Conservation (phyloP, 108 stramenopile genomes). For the Fistulifera solaris region DNA sequence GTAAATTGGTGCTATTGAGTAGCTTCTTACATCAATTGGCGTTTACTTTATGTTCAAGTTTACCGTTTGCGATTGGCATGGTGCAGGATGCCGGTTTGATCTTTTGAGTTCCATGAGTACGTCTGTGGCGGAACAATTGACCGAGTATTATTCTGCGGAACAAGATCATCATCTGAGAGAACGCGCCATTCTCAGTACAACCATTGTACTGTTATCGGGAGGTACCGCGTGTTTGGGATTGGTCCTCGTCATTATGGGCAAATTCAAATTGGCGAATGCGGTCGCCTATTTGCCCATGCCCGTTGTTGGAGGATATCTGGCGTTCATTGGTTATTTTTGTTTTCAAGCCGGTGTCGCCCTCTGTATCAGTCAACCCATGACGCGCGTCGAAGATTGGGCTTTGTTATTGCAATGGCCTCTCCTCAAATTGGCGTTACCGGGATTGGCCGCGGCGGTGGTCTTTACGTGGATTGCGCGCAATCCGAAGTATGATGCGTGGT, state of each 20-base stretch:
- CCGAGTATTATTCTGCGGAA: constrained; percentile 12
- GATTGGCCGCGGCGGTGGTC: constrained; percentile 64
- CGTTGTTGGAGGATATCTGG: constrained; percentile 78
- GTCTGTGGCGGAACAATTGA: constrained; percentile 53
- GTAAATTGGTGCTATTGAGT: constrained; percentile 79
- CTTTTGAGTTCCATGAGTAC: constrained; percentile 86
- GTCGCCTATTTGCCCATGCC: constrained; percentile 95
- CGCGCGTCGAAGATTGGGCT: constrained; percentile 59
- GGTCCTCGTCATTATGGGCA: constrained; percentile 74
- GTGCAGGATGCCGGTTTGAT: constrained; percentile 98
- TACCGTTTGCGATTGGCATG: constrained; percentile 89
- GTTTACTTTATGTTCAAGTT: constrained; percentile 65
- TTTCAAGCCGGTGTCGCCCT: constrained; percentile 81
- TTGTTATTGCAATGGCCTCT: constrained; percentile 34
- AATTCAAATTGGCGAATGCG: constrained; percentile 79
- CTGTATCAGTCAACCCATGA: constrained; percentile 68
- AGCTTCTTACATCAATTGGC: constrained; percentile 81
- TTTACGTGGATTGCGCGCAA: constrained; percentile 53
- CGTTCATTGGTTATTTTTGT: constrained; percentile 96
- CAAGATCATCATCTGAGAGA: constrained; percentile 3
- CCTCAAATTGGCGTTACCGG: constrained; percentile 69
- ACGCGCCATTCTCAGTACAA: constrained; percentile 57
- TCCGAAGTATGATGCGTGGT: constrained; percentile 35
- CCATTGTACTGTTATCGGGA: constrained; percentile 55
- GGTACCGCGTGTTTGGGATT: constrained; percentile 77